Conservation (phyloP, 2,329 filamentous ascomycete species). For the Grosmannia penicillata region DNA sequence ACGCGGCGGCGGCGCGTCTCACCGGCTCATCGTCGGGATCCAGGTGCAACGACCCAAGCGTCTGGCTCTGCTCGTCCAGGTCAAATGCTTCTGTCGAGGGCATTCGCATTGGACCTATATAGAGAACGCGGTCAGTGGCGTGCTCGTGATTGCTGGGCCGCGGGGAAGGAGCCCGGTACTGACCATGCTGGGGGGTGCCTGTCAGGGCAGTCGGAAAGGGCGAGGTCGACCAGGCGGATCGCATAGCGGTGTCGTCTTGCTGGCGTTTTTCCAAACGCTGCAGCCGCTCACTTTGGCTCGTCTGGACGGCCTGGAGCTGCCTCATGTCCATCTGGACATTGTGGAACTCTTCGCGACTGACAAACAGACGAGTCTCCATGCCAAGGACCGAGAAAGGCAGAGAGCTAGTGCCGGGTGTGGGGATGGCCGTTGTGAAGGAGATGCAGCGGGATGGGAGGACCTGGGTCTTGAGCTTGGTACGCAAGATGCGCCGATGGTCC, state of each 20-base stretch:
- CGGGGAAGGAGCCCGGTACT: conserved; percentile 16
- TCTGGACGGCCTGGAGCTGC: conserved; percentile 49
- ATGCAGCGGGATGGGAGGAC: neutral
- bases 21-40: conserved; percentile 79
- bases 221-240: conserved; percentile 81
- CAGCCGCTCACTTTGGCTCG: conserved; percentile 46
- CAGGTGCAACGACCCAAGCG: conserved; percentile 66
- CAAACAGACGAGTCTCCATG: conserved; percentile 50
- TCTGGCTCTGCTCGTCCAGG: conserved; percentile 76
- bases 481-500: no score
- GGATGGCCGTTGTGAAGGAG: neutral
- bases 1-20: conserved; percentile 63
- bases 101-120: conserved; percentile 60
- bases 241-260: conserved; percentile 52
- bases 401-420: neutral
- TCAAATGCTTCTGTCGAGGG: conserved; percentile 76
- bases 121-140: no score
- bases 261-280: conserved; percentile 50
- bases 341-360: conserved; percentile 49
- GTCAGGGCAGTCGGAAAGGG: conserved; percentile 78
- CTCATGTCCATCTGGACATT: conserved; percentile 58
- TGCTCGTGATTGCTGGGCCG: neutral
- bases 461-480: no score
- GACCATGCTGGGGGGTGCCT: conserved; percentile 78
- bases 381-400: conserved; percentile 17